Base-by-base conservation (phyloP, 78 protist species). In the Planoprotostelium fungivorum region DNA sequence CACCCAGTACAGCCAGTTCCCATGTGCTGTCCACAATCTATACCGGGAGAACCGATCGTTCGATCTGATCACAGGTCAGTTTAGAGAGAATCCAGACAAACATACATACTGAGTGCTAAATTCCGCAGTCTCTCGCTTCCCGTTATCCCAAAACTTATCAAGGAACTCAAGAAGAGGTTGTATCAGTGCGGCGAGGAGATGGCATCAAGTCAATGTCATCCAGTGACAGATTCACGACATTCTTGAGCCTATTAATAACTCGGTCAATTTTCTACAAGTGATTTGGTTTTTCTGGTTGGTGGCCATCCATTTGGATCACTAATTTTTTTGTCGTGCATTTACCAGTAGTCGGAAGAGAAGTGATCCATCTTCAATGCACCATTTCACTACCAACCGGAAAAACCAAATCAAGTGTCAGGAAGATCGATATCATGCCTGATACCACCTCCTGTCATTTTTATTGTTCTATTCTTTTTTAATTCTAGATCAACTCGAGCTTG, bases 151-250 rank as follows among this genome's bases (percentile, higher is more conserved):
- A 51, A 51, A 51, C 16, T 51, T 51, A 51, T 51, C 73, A 51
- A 51, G 73, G 73, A 51, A 51, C 73, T 51, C 73, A 51, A 51
- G 73, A 51, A 51, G 73, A 51, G 73, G 73, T 51, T 51, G 73
- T 51, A 51, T 51, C 73, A 51, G 73, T 51, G 73, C 16, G 73
- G 73, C 73, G 16, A 51, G 73, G 73, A 51, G 5, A 51, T 51
- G 73, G 73, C 73, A 51, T 51, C 73, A 5, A 51, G 73, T 51
- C 73, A 51, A 51, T 51, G 73, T 51, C 73, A 51, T 51, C 73
- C 16, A 51, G 73, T 51, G 73, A 51, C 73, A 51, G 73, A 51
- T 51, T 51, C 73, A 51, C 73, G 73, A 51, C 73, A 51, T 51
- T 51, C 73, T 51, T 51, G 73, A 51, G 73, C 73, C 73, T n/a